Base-by-base conservation (phyloP, 179 eudicot genomes). In the Pouteria campechiana region DNA sequence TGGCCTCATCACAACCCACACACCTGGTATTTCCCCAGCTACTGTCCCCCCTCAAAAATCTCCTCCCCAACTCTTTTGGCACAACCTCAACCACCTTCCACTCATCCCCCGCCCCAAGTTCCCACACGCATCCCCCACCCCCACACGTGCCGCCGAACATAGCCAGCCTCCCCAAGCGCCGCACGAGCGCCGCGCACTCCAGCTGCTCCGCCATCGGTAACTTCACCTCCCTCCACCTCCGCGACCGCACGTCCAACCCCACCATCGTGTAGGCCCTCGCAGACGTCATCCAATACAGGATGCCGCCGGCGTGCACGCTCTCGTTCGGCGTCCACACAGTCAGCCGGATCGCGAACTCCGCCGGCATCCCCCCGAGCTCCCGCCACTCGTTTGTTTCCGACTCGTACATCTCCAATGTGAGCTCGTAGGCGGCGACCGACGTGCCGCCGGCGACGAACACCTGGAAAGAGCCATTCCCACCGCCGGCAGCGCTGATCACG, bases 251-350 rank as follows among this genome's bases (percentile, higher is more conserved):
- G 7, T 74, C 65, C 7, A 69, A 66, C 7, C 70, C 73, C 67
- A 74, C 64, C 2, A 70, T 37, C 14, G 65, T 74, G 22, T 74
- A 74, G 15, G 76, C 70, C 14, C 76, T 46, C 7, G 80, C 80
- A 0, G 80, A 74, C 14, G 80, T 74, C 46, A 74, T 59, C 76
- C 76, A 74, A 3, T 74, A 70, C 0, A 69, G 36, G 4, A 62
- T 47, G 51, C 73, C 73, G 8, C 41, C 50, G 0, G 52, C 52
- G 52, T 24, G 52, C n/a, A 74, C 80, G 28, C 80, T 53, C 38
- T 70, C 80, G 30, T 59, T 62, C 1, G 80, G 76, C 10, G 73
- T 70, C 76, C 80, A 74, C 16, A 70, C 80, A 1, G 76, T 74
- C 4, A 74, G 42, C 65, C 80, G 61, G 39, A 70, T 70, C 0